Base-by-base conservation (phyloP, 768 basidiomycete species). In the Strobilomyces echinocephalus region DNA sequence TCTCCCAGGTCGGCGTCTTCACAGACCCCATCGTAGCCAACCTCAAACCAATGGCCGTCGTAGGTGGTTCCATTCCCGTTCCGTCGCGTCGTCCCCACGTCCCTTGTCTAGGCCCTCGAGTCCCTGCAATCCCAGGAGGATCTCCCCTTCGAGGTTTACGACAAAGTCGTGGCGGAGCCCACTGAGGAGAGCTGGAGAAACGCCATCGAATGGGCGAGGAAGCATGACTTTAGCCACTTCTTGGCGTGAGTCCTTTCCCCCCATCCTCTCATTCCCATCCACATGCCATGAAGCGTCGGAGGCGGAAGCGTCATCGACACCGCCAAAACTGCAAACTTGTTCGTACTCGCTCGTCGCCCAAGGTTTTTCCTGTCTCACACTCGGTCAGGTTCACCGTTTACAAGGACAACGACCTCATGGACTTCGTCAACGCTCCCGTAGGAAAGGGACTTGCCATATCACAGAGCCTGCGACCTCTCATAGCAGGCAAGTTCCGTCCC, bases 281-380 rank as follows among this genome's bases (percentile, higher is more conserved):
- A 12, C 20, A 31, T 44, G n/a, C 56, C 26, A 35, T 59, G 89
- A 36, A 64, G 91, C 38, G 85, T 94, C 30, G 91, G 92, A 56
- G 92, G 92, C n/a, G 92, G 92, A 58, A 92, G 89, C 62, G 90
- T 92, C 24, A 97, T 97, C 65, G 95, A 97, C 67, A 97, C 94
- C 0, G 90, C 94, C 49, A 98, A 98, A 69, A 83, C 93, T 8
- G 94, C 95, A 31, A 98, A 97, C 72, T 63, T 98, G 82, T 90
- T 66, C 48, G 78, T 62, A 16, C 38, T 9, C 20, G n/a, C 34
- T n/a, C 36, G 12, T 30, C n/a, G 33, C 38, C 45, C 24, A 20
- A 5, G 4, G 0, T 15, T 3, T 14, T 12, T 44, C 8, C 45
- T 15, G n/a, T 50, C 49, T 58, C 39, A 66, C 51, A 40, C 14